Conservation (phyloP, 2,329 filamentous ascomycete genomes). For the Aurifilum marmelostoma region DNA sequence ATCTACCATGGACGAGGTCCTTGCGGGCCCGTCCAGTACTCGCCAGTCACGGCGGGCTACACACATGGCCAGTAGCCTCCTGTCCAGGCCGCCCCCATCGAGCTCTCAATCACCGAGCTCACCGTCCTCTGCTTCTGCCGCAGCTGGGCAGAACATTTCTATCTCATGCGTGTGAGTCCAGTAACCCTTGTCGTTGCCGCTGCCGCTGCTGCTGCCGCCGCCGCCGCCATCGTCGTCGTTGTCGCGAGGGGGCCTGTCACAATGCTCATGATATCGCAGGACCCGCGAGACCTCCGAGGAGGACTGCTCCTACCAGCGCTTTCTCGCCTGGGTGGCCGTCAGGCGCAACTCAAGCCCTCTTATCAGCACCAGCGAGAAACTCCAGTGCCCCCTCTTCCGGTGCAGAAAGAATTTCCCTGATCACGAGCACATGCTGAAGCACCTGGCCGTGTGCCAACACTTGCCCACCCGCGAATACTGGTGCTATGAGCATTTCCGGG, state of each 20-base stretch:
- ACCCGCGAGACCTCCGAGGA: constrained; percentile 49
- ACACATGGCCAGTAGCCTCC: background rate
- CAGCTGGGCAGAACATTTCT: constrained; percentile 15
- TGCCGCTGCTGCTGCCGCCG: background rate
- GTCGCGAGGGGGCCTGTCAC: background rate
- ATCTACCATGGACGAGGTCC: constrained; percentile 19
- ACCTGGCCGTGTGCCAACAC: constrained; percentile 53
- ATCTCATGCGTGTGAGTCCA: constrained; percentile 27
- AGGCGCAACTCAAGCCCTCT: constrained; percentile 54
- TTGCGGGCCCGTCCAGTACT: constrained; percentile 22
- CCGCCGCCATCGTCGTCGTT: background rate
- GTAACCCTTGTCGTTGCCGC: too few relatives aligned
- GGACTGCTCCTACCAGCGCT: constrained; percentile 57
- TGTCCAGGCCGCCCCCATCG: constrained; percentile 3
- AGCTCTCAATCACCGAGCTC: constrained; percentile 15
- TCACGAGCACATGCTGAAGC: constrained; percentile 59
- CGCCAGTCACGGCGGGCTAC: constrained; percentile 15
- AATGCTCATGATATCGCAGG: constrained; percentile 36
- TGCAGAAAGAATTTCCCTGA: constrained; percentile 54
- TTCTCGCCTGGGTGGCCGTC: constrained; percentile 60
- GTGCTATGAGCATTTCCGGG: constrained; percentile 58
- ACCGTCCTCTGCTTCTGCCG: constrained; percentile 11
- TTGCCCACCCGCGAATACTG: constrained; percentile 57
- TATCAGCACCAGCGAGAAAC: constrained; percentile 52
- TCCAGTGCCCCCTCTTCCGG: constrained; percentile 55